Conservation (phyloP, 768 basidiomycete species). For the Collybia mongolica region DNA sequence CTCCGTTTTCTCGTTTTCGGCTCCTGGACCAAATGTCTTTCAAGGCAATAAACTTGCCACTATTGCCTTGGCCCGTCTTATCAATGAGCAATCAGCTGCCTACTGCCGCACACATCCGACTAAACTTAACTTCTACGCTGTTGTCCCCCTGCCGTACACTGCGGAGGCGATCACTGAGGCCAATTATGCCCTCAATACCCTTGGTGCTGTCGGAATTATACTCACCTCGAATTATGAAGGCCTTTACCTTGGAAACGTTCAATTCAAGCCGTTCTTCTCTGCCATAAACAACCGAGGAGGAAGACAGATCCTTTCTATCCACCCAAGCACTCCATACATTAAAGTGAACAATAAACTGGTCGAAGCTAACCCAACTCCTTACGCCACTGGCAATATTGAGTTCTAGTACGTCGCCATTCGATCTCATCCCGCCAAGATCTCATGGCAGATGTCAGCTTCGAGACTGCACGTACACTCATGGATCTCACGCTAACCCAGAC, state of each 20-base stretch:
- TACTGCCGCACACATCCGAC: slow-evolving; percentile 25
- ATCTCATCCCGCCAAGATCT: not conserved
- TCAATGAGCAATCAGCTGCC: slow-evolving; percentile 35
- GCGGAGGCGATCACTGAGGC: slow-evolving; percentile 29
- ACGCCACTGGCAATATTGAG: slow-evolving; percentile 31
- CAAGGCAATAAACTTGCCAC: slow-evolving; percentile 23
- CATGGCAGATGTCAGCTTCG: slow-evolving; percentile 16
- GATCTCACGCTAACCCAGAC: slow-evolving; percentile 26
- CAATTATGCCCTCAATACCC: slow-evolving; percentile 24
- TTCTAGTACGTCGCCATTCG: slow-evolving; percentile 24
- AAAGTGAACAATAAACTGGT: slow-evolving; percentile 22
- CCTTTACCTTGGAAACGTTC: slow-evolving; percentile 27
- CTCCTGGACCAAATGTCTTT: slow-evolving; percentile 31
- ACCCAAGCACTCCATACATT: slow-evolving; percentile 30
- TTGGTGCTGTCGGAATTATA: slow-evolving; percentile 33
- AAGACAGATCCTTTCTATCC: slow-evolving; percentile 28
- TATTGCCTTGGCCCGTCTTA: slow-evolving; percentile 31
- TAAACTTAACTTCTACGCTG: slow-evolving; percentile 30
- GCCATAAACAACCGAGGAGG: slow-evolving; percentile 25
- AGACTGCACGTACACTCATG: slow-evolving; percentile 29
- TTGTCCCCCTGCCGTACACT: slow-evolving; percentile 34
- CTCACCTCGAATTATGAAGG: slow-evolving; percentile 32
- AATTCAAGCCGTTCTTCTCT: slow-evolving; percentile 28
- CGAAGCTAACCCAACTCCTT: slow-evolving; percentile 31
- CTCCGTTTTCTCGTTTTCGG: slow-evolving; percentile 29